Percentiles rank a stretch among this genome's conserved stretches.
phyloP scores from a whole-genome alignment of 805 yeast species.

The Kuraishia floccosa region DNA sequence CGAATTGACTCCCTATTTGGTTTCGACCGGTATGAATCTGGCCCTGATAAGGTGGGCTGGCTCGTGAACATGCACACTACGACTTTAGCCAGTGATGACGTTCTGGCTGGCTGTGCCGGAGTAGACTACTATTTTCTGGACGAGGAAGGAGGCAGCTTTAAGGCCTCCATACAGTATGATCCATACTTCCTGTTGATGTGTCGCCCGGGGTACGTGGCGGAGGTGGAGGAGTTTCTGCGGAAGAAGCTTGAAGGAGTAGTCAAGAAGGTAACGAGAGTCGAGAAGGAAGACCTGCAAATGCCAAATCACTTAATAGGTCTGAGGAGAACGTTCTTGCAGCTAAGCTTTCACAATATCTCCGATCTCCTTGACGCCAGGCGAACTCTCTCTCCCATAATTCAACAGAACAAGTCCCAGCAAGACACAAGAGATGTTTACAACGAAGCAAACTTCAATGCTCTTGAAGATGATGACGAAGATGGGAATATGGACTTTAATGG shows the following conservation, averaged over 20 bases:
- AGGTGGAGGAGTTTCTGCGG: constrained; percentile 77
- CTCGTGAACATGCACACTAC: constrained; percentile 90
- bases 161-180: constrained; percentile 69
- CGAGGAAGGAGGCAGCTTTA: constrained; percentile 94
- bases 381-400: constrained; percentile 54
- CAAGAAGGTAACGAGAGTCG: constrained; percentile 41
- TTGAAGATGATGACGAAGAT: constrained; percentile 19
- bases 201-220: constrained; percentile 49
- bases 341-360: constrained; percentile 62
- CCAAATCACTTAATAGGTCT: constrained; percentile 85
- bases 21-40: constrained; percentile 64
- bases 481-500: constrained; percentile 13
- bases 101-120: constrained; percentile 65
- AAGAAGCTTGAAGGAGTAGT: constrained; percentile 53
- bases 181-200: constrained; percentile 79
- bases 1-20: constrained; percentile 78
- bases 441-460: constrained; percentile 26
- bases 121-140: constrained; percentile 92
- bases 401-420: constrained; percentile 49
- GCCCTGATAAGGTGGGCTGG: constrained; percentile 80
- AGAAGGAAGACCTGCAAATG: constrained; percentile 70
- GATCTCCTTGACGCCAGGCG: constrained; percentile 73
- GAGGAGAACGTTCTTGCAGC: constrained; percentile 47
- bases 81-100: constrained; percentile 46
- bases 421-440: constrained; percentile 61